Evolutionary conservation across 768 basidiomycete species (phyloP), one percentile per base, ranked within the genome.

Genomic region (Xerocomellus intermedius): DNA sequence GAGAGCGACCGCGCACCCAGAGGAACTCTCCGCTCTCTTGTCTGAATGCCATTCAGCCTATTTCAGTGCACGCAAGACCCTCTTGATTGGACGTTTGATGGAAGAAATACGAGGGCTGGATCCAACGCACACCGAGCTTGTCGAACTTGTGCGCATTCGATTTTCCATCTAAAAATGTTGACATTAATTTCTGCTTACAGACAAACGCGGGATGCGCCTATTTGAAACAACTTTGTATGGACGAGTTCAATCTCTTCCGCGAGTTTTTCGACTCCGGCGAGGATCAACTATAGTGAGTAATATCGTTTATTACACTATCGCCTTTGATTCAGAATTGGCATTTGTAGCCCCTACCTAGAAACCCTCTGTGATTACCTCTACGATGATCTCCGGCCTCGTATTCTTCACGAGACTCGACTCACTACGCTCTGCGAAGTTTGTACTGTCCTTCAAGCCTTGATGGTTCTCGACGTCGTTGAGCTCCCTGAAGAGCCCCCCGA

Each of bases 331-430:
- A 47, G 2, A 37, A 26, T 26, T n/a, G 42, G 0, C 42, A 35
- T 51, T 39, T 30, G n/a, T 52, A 98, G 94, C 65, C 80, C 84
- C 56, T 98, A 93, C 73, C 80, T 99, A 22, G 94, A 97, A 74
- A 86, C 81, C 3, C 79, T 98, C 0, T 98, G 94, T 61, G 96
- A 98, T 72, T 82, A 93, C 62, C 83, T 99, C 33, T 97, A 95
- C 67, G 97, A 98, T 68, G 93, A 95, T 59, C 82, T 99, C 1
- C 89, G 96, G 1, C 97, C 96, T 6, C 86, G 95, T 5, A 98
- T 99, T 58, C 80, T 98, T 2, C 95, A 98, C 63, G 96, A 98
- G 65, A 86, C 88, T 0, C 84, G 89, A 5, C 82, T 99, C 43
- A 87, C 87, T 1, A 86, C 85, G 0, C 83, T 99, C 2, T 95